These are phyloP conservation scores for Purshia tridentata DNA, from an alignment of 306 rosid species.

Conservation along the genomic window DNA sequence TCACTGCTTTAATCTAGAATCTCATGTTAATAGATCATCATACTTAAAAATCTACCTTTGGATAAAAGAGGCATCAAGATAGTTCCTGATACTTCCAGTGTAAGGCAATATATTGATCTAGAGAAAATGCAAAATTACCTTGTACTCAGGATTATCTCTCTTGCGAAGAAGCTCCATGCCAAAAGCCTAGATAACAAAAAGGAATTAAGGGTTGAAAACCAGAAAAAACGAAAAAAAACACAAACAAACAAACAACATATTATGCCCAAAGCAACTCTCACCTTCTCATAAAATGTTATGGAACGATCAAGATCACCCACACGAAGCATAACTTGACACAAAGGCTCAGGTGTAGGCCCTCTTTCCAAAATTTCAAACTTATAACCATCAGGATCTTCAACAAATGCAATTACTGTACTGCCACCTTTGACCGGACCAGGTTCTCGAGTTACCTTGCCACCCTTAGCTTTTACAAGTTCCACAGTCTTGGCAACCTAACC, in stretches of 20 bases:
- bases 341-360: slow-evolving; percentile 83
- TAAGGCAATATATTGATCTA: not conserved
- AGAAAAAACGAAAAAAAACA: not conserved
- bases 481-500: slow-evolving; percentile 75
- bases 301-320: slow-evolving; percentile 95
- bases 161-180: slow-evolving; percentile 94
- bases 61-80: slow-evolving; percentile 16
- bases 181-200: slow-evolving; percentile 52
- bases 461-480: slow-evolving; percentile 83
- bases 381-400: slow-evolving; percentile 98
- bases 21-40: slow-evolving; percentile 21
- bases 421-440: slow-evolving; percentile 84
- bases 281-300: slow-evolving; percentile 87
- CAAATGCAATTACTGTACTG: slow-evolving; percentile 54
- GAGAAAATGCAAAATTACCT: slow-evolving; percentile 48
- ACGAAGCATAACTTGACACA: slow-evolving; percentile 96
- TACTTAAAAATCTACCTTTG: slow-evolving; percentile 8
- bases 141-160: slow-evolving; percentile 80
- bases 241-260: slow-evolving; percentile 7
- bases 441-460: slow-evolving; percentile 80
- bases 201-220: slow-evolving; percentile 4
- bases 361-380: slow-evolving; percentile 83
- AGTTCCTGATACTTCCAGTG: not conserved
- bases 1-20: slow-evolving; percentile 2
- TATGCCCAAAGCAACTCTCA: slow-evolving; percentile 31